Evolutionary conservation across 129 eudicot species (phyloP), one percentile per base, ranked within the genome.

Genomic region (Tanacetum coccineum): DNA sequence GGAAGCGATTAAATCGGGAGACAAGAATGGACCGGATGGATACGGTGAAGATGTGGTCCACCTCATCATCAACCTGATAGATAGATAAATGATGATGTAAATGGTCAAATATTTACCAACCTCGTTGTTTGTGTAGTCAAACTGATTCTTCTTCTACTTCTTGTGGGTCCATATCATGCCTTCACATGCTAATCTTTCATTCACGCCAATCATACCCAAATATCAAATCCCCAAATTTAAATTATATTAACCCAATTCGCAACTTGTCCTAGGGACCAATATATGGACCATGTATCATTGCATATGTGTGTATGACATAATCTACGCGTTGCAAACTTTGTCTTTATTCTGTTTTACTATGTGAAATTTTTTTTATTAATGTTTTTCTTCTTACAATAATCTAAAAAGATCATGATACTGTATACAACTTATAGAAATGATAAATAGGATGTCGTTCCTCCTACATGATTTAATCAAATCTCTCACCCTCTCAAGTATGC

Each of bases 61-160:
- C 68, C 61, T 74, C 53, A 73, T 70, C 66, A 57, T 42, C 47
- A 36, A 36, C 17, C 56, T 72, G 65, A 74, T 74, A 36, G 45
- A 74, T 75, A 36, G 25, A 22, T 75, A 36, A 64, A 55, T 57
- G 65, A 36, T 40, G 46, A 52, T 40, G 80, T 45, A 59, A 15
- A 12, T 68, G 60, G 69, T 61, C 80, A 75, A 59, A 67, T 75
- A 62, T 76, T 36, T 36, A 36, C 42, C 42, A 36, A 36, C 42
- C 42, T 36, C 75, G 80, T 61, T 76, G 3, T 0, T 54, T 45
- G 80, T 76, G 80, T 65, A 68, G 75, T 68, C 75, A 76, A 68
- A 68, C 75, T 68, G 69, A 76, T 76, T 76, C 79, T 67, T 20
- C 55, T 58, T 22, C 42, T 25, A 58, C 63, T 58, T 21, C 62